Base-by-base conservation (phyloP, 768 basidiomycete genomes). In the Suillus alpinus region DNA sequence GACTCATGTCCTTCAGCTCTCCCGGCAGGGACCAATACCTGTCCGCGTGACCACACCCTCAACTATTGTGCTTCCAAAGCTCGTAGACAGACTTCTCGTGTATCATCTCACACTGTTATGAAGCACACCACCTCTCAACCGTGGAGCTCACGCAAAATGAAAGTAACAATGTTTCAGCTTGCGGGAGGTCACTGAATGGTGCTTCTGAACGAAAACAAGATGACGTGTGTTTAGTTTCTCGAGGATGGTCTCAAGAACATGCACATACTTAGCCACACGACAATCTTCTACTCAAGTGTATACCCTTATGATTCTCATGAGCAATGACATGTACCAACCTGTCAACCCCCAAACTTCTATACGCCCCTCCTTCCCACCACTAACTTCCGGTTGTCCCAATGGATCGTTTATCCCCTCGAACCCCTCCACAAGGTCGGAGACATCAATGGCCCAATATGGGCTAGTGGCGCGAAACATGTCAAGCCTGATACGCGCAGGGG, bases 341-440 rank as follows among this genome's bases (percentile, higher is more conserved):
- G 92, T 92, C 68, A 93, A 73, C 0, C 92, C 91, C 89, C 91
- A 93, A 31, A 92, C 84, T 67, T 92, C 88, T 16, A 91, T 71
- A 60, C 77, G 76, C 12, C 79, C 82, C 51, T 47, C 26, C 26
- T 26, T 47, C 46, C 46, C 46, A 13, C 26, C 14, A 16, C 8
- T 14, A 4, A 47, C 46, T 14, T 16, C 46, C 20, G 43, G 20
- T 12, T 20, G 20, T 26, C 14, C 46, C 7, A 14, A 8, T 26
- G 26, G 7, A 16, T 26, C 14, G 8, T 16, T 47, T 47, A 16
- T 6, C 4, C 14, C 14, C 7, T 47, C 46, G 14, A 47, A 47
- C 46, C 46, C 46, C 3, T 47, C 14, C 3, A 47, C 23, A 26
- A 47, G 26, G 26, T 47, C 46, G 26, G 14, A 47, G 23, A 47